Conservation (phyloP, 768 basidiomycete species). For the Mycena chlorophos region DNA sequence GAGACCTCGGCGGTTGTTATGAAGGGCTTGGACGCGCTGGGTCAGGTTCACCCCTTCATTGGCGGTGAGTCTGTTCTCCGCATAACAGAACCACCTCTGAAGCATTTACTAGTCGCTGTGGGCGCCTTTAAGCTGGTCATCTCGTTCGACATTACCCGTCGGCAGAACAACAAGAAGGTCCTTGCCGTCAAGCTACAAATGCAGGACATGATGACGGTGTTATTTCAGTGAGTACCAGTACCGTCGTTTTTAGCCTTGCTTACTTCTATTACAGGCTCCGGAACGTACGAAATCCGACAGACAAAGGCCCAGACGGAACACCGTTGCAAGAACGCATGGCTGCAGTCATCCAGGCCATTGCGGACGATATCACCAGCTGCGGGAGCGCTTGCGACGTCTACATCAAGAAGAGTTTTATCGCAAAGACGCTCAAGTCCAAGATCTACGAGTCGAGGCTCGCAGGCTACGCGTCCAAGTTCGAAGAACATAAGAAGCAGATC, state of each 20-base stretch:
- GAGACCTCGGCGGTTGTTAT: conserved; percentile 2
- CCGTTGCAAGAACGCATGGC: conserved; percentile 29
- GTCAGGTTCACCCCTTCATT: conserved; percentile 7
- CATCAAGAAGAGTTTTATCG: conserved; percentile 34
- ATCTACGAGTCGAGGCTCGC: conserved; percentile 37
- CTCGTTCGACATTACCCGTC: conserved; percentile 46
- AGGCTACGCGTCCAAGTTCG: conserved; percentile 31
- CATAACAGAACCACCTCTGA: background rate
- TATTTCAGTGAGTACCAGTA: conserved; percentile 38
- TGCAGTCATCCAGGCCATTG: conserved; percentile 28
- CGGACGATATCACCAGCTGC: conserved; percentile 38
- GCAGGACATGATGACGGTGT: conserved; percentile 46
- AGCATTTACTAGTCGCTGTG: conserved; percentile 39
- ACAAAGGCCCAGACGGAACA: conserved; percentile 28
- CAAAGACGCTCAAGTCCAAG: conserved; percentile 30
- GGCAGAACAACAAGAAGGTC: conserved; percentile 54
- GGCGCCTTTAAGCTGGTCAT: conserved; percentile 51
- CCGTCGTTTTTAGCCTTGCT: background rate
- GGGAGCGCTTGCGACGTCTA: conserved; percentile 43
- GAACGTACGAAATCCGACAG: conserved; percentile 18
- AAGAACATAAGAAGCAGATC: conserved; percentile 32
- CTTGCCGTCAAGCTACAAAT: conserved; percentile 48
- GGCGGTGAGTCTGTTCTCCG: conserved; percentile 3
- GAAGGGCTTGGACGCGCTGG: conserved; percentile 6
- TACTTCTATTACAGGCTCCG: conserved; percentile 13